These are phyloP conservation scores for Dacryopinax spathularia DNA, from an alignment of 768 basidiomycete genomes.

Conservation along the genomic window DNA sequence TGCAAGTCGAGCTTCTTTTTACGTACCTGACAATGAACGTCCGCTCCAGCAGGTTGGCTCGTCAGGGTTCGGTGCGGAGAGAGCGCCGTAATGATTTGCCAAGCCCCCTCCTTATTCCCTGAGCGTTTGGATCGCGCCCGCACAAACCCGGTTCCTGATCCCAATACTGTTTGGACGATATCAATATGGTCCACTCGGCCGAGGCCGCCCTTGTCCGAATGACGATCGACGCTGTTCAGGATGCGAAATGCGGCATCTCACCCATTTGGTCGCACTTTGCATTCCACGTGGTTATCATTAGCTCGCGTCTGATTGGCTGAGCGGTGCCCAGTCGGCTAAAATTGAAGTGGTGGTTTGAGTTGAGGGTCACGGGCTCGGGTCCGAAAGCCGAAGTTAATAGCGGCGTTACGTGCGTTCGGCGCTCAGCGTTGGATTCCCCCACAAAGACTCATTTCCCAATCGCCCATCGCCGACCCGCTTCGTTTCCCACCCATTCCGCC, in stretches of 20 bases:
- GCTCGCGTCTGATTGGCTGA: background rate
- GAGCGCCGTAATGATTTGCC: no score
- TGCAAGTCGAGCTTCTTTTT: background rate
- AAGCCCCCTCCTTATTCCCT: background rate
- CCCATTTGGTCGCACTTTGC: no score
- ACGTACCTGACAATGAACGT: background rate
- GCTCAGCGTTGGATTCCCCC: background rate
- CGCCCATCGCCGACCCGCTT: no score
- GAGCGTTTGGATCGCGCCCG: background rate
- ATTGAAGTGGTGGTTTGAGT: background rate
- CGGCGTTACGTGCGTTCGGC: background rate
- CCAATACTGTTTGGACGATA: background rate
- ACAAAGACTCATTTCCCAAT: background rate
- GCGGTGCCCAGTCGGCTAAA: background rate
- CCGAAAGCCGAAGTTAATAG: background rate
- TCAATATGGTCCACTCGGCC: background rate
- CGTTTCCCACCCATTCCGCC: no score
- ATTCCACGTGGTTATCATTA: background rate
- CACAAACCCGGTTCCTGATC: background rate
- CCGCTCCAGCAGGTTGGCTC: no score
- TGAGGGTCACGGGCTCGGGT: slow-evolving; percentile 1
- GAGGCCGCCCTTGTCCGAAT: background rate
- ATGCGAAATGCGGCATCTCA: background rate
- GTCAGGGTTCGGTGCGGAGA: no score
- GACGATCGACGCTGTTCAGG: background rate